Percentiles rank a stretch among this genome's conserved stretches.
Conservation (phyloP, 495 filamentous ascomycete species). For the Diplogelasinospora grovesii region DNA sequence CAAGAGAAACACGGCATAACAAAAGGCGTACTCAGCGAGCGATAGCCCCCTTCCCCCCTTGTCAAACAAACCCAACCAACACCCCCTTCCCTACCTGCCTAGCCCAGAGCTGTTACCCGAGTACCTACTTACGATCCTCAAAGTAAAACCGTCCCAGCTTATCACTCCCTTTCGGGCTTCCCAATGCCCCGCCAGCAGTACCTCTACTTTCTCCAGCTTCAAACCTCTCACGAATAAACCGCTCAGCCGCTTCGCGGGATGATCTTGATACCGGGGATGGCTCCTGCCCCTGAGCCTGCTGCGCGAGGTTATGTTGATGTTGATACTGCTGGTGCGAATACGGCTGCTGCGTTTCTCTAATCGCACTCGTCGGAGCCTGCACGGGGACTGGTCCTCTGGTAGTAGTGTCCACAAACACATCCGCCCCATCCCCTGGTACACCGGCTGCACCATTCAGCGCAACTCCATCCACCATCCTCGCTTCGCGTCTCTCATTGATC, state of each 20-base stretch:
- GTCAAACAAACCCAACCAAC: too few relatives aligned
- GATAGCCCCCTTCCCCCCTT: too few relatives aligned
- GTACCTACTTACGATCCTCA: constrained; percentile 42
- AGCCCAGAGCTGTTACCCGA: too few relatives aligned
- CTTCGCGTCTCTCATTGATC: constrained; percentile 34
- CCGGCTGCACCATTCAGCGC: constrained; percentile 25
- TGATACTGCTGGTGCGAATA: constrained; percentile 10
- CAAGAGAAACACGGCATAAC: too few relatives aligned
- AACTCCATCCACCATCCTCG: constrained; percentile 40
- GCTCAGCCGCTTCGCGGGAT: constrained; percentile 42
- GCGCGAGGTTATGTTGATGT: constrained; percentile 8
- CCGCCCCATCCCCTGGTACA: constrained; percentile 13
- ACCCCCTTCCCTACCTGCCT: too few relatives aligned
- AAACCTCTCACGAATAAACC: constrained; percentile 46
- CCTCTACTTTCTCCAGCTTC: constrained; percentile 35
- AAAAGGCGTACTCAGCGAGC: too few relatives aligned
- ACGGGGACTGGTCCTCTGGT: constrained; percentile 34
- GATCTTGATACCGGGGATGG: constrained; percentile 8
- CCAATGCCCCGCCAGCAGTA: constrained; percentile 28
- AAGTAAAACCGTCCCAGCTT: constrained; percentile 49
- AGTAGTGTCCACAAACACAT: constrained; percentile 40
- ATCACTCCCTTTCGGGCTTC: constrained; percentile 32
- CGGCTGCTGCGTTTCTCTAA: constrained; percentile 29
- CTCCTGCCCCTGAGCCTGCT: constrained; percentile 11
- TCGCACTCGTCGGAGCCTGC: constrained; percentile 20